These are phyloP conservation scores for Rhodotorula sp. DNA, from an alignment of 1,284 basidiomycete species.

Conservation along the genomic window DNA sequence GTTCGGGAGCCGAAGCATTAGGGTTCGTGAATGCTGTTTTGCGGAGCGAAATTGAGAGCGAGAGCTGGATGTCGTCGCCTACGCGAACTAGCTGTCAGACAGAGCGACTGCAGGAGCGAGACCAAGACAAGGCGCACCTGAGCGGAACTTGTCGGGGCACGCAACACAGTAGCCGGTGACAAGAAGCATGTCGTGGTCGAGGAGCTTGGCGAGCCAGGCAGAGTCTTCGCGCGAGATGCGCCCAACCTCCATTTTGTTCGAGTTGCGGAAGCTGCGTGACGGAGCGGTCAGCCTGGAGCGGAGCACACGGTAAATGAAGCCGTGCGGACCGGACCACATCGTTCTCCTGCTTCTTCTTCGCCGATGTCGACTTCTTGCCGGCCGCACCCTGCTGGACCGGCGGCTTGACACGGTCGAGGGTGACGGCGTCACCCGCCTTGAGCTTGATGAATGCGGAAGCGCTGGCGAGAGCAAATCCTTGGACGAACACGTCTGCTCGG, in stretches of 20 bases:
- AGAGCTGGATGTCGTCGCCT: constrained; percentile 69
- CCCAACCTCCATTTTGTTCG: constrained; percentile 63
- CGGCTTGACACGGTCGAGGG: constrained; percentile 21
- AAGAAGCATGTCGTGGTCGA: constrained; percentile 59
- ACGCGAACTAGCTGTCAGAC: constrained; percentile 51
- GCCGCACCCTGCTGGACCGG: neutral
- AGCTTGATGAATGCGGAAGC: constrained; percentile 21
- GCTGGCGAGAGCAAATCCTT: constrained; percentile 24
- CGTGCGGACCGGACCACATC: constrained; percentile 30
- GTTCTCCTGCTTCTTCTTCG: constrained; percentile 27
- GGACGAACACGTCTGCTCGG: constrained; percentile 25
- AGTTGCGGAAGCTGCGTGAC: constrained; percentile 27
- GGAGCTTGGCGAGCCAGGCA: constrained; percentile 67
- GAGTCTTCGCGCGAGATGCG: constrained; percentile 67
- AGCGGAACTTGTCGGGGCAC: constrained; percentile 21
- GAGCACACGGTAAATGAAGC: neutral
- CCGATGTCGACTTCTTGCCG: constrained; percentile 8
- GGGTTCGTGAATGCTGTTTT: constrained; percentile 62
- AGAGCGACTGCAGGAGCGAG: too few species aligned
- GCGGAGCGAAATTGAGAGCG: constrained; percentile 66
- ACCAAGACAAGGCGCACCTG: constrained; percentile 13
- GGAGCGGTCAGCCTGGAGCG: too few species aligned
- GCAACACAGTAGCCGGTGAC: constrained; percentile 55
- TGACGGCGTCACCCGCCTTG: constrained; percentile 26
- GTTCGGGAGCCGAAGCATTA: constrained; percentile 12